These are phyloP conservation scores for Puccinia novopanici DNA, from an alignment of 1,284 basidiomycete species.

Conservation along the genomic window DNA sequence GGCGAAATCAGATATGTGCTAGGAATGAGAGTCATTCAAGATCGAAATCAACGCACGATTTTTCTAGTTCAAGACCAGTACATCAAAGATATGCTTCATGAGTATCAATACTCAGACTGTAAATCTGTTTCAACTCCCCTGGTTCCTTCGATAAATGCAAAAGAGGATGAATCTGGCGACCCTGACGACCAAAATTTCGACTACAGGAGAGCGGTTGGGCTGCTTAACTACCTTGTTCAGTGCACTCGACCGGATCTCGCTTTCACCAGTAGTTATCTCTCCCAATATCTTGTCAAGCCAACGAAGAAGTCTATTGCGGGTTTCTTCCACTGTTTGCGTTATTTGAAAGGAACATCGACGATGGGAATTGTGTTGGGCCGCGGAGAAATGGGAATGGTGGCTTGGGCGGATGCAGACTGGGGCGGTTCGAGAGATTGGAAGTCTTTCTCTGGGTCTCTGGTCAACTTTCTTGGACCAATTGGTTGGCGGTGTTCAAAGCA, in stretches of 20 bases:
- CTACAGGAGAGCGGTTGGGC: slow-evolving; percentile 4
- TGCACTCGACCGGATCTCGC: slow-evolving; percentile 22
- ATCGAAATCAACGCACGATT: no score
- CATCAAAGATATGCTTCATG: no score
- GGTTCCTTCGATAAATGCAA: background rate
- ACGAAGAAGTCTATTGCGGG: no score
- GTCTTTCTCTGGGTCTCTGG: background rate
- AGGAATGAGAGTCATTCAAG: no score
- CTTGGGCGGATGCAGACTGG: background rate
- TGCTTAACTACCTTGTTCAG: slow-evolving; percentile 19
- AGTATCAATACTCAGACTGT: no score
- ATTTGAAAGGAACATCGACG: no score
- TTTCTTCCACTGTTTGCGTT: no score
- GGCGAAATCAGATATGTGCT: no score
- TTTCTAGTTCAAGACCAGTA: no score
- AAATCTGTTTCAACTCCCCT: background rate
- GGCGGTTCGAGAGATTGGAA: background rate
- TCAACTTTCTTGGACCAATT: background rate
- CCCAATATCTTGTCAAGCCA: no score
- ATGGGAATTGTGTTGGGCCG: no score
- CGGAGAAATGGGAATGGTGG: background rate
- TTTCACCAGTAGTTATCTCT: background rate
- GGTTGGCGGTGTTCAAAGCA: slow-evolving; percentile 22
- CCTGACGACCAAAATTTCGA: background rate
- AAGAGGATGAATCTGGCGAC: background rate